These are phyloP conservation scores for Teratosphaeria epicoccoides DNA, from an alignment of 2,329 filamentous ascomycete genomes.

Conservation along the genomic window DNA sequence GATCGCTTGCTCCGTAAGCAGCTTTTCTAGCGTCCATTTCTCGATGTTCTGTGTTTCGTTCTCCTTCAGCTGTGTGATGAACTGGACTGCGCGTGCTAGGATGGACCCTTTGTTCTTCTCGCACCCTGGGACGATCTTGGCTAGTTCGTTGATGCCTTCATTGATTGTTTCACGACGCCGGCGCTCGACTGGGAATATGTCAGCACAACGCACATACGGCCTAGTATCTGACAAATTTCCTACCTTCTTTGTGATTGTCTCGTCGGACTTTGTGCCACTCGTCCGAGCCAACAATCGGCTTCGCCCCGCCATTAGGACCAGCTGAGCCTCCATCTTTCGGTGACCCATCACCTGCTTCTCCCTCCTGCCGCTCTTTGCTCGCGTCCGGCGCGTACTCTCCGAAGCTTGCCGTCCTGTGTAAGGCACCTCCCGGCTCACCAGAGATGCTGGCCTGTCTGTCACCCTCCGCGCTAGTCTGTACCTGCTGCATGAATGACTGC, in stretches of 20 bases:
- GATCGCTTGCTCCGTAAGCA: conserved; percentile 79
- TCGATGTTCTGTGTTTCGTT: conserved; percentile 91
- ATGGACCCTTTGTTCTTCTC: conserved; percentile 99
- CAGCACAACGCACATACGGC: background rate
- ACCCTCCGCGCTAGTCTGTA: conserved; percentile 8
- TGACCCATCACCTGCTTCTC: conserved; percentile 1
- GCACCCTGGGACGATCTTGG: conserved; percentile 93
- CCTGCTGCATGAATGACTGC: conserved; percentile 32
- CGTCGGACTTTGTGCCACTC: conserved; percentile 97
- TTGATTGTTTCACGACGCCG: conserved; percentile 96
- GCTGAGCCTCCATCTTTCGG: background rate
- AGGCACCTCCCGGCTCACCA: conserved; percentile 11
- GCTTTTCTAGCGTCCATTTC: conserved; percentile 85
- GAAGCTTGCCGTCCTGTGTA: conserved; percentile 8
- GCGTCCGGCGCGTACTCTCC: conserved; percentile 1
- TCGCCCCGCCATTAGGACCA: conserved; percentile 5
- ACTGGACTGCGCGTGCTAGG: conserved; percentile 81
- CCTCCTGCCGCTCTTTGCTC: conserved; percentile 1
- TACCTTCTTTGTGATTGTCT: conserved; percentile 98
- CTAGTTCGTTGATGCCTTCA: conserved; percentile 94
- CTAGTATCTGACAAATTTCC: conserved; percentile 19
- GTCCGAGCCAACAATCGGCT: conserved; percentile 69
- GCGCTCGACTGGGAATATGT: conserved; percentile 61
- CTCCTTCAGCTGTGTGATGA: conserved; percentile 89
- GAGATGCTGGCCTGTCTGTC: conserved; percentile 11